These are phyloP conservation scores for Triticum dicoccoides DNA, from an alignment of 176 grass and related monocot species.

Conservation along the genomic window DNA sequence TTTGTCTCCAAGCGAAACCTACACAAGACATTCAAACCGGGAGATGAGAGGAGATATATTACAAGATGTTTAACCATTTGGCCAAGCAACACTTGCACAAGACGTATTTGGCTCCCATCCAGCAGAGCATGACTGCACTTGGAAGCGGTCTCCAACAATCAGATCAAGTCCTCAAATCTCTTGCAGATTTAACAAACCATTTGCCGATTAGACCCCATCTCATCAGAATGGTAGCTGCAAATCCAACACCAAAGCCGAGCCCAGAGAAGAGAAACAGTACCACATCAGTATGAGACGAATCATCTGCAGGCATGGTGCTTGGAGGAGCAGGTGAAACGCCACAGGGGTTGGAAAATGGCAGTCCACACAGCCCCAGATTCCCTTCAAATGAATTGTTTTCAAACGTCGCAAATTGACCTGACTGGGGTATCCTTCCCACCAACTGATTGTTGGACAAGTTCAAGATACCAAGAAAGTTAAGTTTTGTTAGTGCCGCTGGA, in stretches of 20 bases:
- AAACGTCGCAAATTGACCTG: background rate
- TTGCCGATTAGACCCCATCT: background rate
- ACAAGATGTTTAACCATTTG: too few relatives aligned
- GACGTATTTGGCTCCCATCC: too few relatives aligned
- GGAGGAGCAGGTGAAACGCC: background rate
- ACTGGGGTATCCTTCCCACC: background rate
- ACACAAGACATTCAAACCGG: background rate
- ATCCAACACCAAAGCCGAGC: background rate
- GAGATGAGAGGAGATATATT: too few relatives aligned
- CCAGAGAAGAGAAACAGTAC: background rate
- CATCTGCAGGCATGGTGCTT: background rate
- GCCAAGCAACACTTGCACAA: too few relatives aligned
- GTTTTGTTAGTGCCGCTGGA: conserved; percentile 4
- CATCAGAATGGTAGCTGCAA: background rate
- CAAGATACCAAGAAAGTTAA: conserved; percentile 24
- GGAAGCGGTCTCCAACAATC: too few relatives aligned
- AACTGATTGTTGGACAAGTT: conserved; percentile 41
- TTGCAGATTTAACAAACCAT: background rate
- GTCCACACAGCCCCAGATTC: background rate
- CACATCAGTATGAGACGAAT: background rate
- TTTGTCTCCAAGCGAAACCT: background rate
- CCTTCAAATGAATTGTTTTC: background rate
- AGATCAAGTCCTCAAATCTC: background rate
- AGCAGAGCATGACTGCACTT: too few relatives aligned
- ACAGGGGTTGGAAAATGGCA: background rate